Evolutionary conservation across 352 stramenopile species (phyloP), one percentile per base, ranked within the genome.

Genomic region (Phytophthora agathidicida): DNA sequence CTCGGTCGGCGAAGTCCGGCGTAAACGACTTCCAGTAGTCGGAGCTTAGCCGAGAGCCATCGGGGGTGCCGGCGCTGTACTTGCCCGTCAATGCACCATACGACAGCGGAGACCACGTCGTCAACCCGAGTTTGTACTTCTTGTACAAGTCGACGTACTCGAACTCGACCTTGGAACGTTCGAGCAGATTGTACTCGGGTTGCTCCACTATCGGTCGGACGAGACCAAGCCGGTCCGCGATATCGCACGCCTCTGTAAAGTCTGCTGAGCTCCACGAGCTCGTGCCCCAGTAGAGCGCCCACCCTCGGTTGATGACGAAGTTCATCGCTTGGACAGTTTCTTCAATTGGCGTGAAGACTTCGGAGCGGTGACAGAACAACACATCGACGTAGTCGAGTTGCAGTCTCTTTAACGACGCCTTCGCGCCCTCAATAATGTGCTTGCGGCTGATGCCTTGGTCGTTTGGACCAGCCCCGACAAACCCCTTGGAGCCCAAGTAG

Each of bases 81-180:
- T 92, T 92, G 44, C 78, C 78, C n/a, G 80, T 88, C 6, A 92
- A 57, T 14, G 82, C 20, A 6, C 80, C 83, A 10, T 64, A 75
- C 1, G 66, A 64, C 0, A 91, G 58, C 5, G 55, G 62, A 7
- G 52, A 64, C 53, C 41, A 70, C 24, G 43, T 56, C 31, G 75
- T 86, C 7, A 75, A 48, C 3, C 73, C 75, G 10, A 82, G 45
- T 24, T 80, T 83, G 65, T 85, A 85, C 24, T 72, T 67, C 35
- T 77, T 63, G 66, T 78, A 89, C 42, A 89, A 39, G 17, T 73
- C 53, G 22, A 56, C 42, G 45, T 75, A 87, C 54, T 89, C 75
- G 35, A 72, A 70, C 44, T 89, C 80, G 11, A 89, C 66, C 17
- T 67, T 65, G 23, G 67, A 62, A 28, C 80, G 74, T 17, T 88